Conservation (phyloP, 202 grass and related monocot genomes). For the Carex sylvatica region DNA sequence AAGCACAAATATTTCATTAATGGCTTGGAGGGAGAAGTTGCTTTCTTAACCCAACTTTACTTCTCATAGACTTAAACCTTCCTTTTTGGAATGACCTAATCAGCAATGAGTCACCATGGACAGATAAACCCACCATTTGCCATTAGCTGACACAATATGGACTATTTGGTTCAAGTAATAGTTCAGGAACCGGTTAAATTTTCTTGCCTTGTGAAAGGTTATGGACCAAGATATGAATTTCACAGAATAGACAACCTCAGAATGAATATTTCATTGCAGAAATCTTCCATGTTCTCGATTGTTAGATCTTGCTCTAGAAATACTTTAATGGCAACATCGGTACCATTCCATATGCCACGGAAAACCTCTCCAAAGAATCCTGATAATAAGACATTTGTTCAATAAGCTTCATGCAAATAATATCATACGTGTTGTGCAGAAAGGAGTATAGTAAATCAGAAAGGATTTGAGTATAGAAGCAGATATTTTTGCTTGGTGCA, state of each 20-base stretch:
- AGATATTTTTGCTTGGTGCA: not conserved
- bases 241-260: conserved; percentile 47
- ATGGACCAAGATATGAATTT: not conserved
- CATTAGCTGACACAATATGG: not conserved
- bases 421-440: not conserved
- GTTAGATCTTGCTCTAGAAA: conserved; percentile 99
- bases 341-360: conserved; percentile 97
- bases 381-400: conserved; percentile 30
- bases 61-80: not conserved
- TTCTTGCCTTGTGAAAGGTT: not conserved
- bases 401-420: not conserved
- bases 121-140: not conserved
- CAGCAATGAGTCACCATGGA: not conserved
- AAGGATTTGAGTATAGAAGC: not conserved
- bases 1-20: not conserved
- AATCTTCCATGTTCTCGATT: conserved; percentile 99
- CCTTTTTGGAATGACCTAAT: not conserved
- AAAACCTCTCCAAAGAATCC: conserved; percentile 99
- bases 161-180: not conserved
- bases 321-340: conserved; percentile 97
- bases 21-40: not conserved
- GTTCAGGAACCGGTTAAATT: not conserved
- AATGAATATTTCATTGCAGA: conserved; percentile 99
- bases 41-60: not conserved
- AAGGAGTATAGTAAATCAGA: not conserved